Evolutionary conservation across 2,329 filamentous ascomycete species (phyloP).

Genomic region (Talaromyces sp.): DNA sequence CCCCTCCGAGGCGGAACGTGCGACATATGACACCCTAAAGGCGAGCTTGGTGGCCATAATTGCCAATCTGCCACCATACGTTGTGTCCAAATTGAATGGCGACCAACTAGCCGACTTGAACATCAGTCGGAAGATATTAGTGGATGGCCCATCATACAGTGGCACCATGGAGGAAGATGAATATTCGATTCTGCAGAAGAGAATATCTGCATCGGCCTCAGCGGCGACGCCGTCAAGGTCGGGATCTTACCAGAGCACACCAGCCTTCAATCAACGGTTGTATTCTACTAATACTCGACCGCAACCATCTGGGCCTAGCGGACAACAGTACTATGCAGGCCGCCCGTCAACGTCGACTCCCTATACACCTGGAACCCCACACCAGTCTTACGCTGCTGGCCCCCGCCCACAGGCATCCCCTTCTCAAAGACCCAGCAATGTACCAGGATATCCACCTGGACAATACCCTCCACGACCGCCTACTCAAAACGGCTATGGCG

Average conservation of each 20-base stretch:
- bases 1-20: conserved; percentile 54
- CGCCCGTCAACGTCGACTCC: conserved; percentile 24
- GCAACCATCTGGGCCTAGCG: conserved; percentile 29
- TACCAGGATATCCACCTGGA: conserved; percentile 31
- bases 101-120: conserved; percentile 79
- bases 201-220: conserved; percentile 26
- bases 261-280: conserved; percentile 31
- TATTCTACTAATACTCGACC: conserved; percentile 18
- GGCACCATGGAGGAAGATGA: conserved; percentile 84
- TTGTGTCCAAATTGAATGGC: conserved; percentile 79
- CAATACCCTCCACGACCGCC: conserved; percentile 38
- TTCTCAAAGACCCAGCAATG: conserved; percentile 32
- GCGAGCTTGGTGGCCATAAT: conserved; percentile 71
- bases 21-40: conserved; percentile 68
- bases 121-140: conserved; percentile 71
- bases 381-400: conserved; percentile 24
- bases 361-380: conserved; percentile 27
- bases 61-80: conserved; percentile 73
- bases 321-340: conserved; percentile 16
- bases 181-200: conserved; percentile 49
- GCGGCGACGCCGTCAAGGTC: conserved; percentile 29
- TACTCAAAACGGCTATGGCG: conserved; percentile 30
- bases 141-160: conserved; percentile 68
- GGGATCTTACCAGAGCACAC: conserved; percentile 24
- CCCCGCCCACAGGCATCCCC: conserved; percentile 31